A percentile compares a stretch with the other conserved stretches of the same genome.
Evolutionary conservation across 108 stramenopile genomes (phyloP).

Genomic region (Aurantiochytrium sp.): DNA sequence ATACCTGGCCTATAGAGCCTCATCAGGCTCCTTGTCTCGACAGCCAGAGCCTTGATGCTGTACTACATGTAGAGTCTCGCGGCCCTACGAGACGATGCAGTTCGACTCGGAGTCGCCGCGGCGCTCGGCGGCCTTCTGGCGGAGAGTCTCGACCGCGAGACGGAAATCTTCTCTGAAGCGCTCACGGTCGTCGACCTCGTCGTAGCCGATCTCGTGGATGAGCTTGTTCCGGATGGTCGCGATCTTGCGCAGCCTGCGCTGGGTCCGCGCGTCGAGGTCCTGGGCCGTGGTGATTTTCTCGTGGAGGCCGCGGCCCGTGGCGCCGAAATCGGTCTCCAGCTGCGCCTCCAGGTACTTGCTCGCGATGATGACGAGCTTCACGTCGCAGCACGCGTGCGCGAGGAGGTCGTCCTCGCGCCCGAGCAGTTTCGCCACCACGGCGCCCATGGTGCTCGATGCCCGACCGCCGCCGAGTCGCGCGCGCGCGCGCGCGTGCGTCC

Average conservation of each 20-base stretch:
- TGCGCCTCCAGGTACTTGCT: not conserved
- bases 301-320: not conserved
- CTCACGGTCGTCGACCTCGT: slow-evolving; percentile 14
- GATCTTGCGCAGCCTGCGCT: slow-evolving; percentile 1
- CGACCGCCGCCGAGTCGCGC: too few relatives aligned
- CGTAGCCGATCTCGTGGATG: slow-evolving; percentile 8
- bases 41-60: too few relatives aligned
- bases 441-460: too few relatives aligned
- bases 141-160: not conserved
- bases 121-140: not conserved
- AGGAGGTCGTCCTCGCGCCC: not conserved
- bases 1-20: too few relatives aligned
- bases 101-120: not conserved
- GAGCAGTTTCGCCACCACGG: too few relatives aligned
- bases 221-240: slow-evolving; percentile 13
- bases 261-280: not conserved
- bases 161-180: not conserved
- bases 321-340: not conserved
- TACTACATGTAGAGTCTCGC: too few relatives aligned
- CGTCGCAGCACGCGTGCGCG: not conserved
- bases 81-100: not conserved
- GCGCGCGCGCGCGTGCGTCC: too few relatives aligned
- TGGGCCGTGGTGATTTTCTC: not conserved
- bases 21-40: too few relatives aligned
- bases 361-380: slow-evolving; percentile 18